These are phyloP conservation scores for Spergularia azorica DNA, from an alignment of 179 eudicot species.

Conservation along the genomic window DNA sequence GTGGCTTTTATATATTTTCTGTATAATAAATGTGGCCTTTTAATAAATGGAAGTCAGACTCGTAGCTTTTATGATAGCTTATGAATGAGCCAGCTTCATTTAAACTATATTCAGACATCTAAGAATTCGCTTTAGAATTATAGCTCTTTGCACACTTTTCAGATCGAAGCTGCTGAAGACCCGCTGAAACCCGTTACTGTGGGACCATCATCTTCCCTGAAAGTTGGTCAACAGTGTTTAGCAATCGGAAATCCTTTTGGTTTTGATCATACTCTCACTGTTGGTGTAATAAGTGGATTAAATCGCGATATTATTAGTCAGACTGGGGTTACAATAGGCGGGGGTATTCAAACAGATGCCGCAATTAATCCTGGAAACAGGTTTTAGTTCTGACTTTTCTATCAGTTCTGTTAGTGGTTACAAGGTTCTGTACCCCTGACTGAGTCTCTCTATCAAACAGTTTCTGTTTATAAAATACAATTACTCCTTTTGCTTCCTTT, in stretches of 20 bases:
- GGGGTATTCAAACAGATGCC: slow-evolving; percentile 99
- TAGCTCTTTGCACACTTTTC: slow-evolving; percentile 14
- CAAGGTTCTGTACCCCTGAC: neutral
- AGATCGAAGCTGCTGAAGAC: slow-evolving; percentile 89
- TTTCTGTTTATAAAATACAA: neutral
- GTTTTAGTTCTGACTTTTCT: slow-evolving; percentile 33
- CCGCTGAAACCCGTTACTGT: slow-evolving; percentile 80
- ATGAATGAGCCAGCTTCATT: neutral
- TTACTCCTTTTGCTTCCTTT: neutral
- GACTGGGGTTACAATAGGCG: slow-evolving; percentile 93
- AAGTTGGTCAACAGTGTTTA: slow-evolving; percentile 94
- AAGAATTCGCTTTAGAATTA: neutral
- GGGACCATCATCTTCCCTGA: slow-evolving; percentile 75
- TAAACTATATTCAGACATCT: neutral
- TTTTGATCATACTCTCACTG: slow-evolving; percentile 97
- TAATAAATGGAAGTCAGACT: too few relatives aligned
- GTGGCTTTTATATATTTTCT: too few relatives aligned
- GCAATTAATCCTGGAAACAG: slow-evolving; percentile 99
- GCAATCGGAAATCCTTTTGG: slow-evolving; percentile 99
- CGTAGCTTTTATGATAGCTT: too few relatives aligned
- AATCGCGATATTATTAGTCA: slow-evolving; percentile 95
- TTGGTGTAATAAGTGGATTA: slow-evolving; percentile 90
- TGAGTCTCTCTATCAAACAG: neutral
- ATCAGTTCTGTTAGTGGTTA: neutral
- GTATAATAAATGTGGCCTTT: too few relatives aligned